These are phyloP conservation scores for Firmiana major DNA, from an alignment of 345 rosid species.

Conservation along the genomic window DNA sequence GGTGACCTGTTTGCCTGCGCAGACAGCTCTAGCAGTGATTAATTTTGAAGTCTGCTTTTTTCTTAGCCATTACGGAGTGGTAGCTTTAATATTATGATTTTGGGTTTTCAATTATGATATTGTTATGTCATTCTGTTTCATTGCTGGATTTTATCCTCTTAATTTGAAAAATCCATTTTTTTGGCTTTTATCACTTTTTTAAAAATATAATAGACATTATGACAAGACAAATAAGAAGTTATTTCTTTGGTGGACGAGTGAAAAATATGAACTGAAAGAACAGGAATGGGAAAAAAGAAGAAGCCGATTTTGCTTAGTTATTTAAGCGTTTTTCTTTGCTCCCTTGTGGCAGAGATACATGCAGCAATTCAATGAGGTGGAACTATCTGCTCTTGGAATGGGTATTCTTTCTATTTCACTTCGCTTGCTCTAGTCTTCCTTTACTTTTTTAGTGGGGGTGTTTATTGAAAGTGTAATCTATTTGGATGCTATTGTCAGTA, in stretches of 20 bases:
- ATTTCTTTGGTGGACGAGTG: background rate
- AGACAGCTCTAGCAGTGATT: background rate
- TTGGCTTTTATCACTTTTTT: too few relatives aligned
- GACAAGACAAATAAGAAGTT: background rate
- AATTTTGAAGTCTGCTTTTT: background rate
- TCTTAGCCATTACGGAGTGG: background rate
- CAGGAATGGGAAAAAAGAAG: background rate
- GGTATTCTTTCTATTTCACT: constrained; percentile 29
- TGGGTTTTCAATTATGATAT: background rate
- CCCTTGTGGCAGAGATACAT: constrained; percentile 61
- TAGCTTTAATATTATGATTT: background rate
- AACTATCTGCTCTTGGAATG: constrained; percentile 81
- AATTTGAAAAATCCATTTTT: background rate
- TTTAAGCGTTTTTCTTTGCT: background rate
- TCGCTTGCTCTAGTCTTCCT: background rate
- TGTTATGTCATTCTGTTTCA: background rate
- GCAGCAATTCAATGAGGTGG: constrained; percentile 67
- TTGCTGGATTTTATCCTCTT: constrained; percentile 1
- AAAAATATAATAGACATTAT: too few relatives aligned
- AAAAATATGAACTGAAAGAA: background rate
- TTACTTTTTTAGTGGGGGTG: background rate
- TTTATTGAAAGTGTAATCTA: background rate
- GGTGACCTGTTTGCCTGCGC: background rate
- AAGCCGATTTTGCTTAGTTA: background rate
- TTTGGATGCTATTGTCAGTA: background rate